Base-by-base conservation (phyloP, 176 grass and related monocot species). In the Dactylis glomerata region DNA sequence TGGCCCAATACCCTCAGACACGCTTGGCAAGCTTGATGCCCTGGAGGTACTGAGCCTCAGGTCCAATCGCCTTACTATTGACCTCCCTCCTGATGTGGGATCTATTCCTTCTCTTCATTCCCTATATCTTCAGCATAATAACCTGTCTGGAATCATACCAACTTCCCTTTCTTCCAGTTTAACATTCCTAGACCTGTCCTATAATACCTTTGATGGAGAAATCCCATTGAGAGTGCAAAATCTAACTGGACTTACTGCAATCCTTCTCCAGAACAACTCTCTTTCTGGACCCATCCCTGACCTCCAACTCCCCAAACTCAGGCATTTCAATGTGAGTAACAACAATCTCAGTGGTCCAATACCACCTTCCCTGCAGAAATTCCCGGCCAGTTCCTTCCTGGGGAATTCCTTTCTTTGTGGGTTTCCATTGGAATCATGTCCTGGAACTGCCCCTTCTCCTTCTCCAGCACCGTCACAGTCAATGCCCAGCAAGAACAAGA, bases 91-190 rank as follows among this genome's bases (percentile, higher is more conserved):
- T 67, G 93, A 99, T 82, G 89, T 99, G 86, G 81, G 88, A 83
- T 94, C 96, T 6, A 89, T 99, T 77, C 96, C 91, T 91, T 90
- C 96, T 71, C 83, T 99, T 47, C 93, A 90, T 85, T 99, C 87
- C 77, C 91, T 99, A 46, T 96, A 89, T 72, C 89, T 99, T 87
- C 96, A 96, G 67, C 91, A 96, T 82, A 99, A 99, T 69, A 99
- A 99, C 72, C 76, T 99, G 34, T 91, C 89, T 64, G 91, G 96
- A 83, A 89, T 89, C 23, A 94, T 99, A 87, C 96, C 96, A 24
- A 87, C 81, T 86, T 84, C 93, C 64, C 93, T 99, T 67, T 92
- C 93, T 68, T 87, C 89, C 45, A 94, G 77, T 63, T 76, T 99
- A 63, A 94, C 77, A 71, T 91, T 99, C 81, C 86, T 99, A 47